Evolutionary conservation across 179 eudicot genomes (phyloP).

Genomic region (Camellia oleifera): DNA sequence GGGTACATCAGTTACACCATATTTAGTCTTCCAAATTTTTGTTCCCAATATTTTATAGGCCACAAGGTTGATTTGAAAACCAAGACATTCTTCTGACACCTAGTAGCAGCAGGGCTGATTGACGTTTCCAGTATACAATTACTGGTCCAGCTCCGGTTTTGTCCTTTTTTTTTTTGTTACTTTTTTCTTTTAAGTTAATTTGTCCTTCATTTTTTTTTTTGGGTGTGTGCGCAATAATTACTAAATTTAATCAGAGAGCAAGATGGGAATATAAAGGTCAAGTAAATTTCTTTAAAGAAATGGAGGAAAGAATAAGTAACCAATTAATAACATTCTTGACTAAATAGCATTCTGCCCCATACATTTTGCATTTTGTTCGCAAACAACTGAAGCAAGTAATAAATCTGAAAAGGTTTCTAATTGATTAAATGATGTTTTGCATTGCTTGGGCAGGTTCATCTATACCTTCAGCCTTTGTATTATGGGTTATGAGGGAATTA

Average conservation of each 20-base stretch:
- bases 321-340: neutral
- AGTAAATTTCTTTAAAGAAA: neutral
- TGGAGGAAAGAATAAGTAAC: neutral
- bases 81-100: neutral
- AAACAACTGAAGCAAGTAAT: neutral
- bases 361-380: neutral
- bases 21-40: neutral
- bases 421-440: conserved; percentile 2
- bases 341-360: neutral
- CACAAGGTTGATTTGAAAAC: neutral
- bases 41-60: neutral
- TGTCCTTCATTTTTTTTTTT: neutral
- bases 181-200: neutral
- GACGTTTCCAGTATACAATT: neutral
- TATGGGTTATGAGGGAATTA: conserved; percentile 90
- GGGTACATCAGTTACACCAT: neutral
- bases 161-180: neutral
- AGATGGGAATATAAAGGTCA: neutral
- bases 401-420: neutral
- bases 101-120: neutral
- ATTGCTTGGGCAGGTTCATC: conserved; percentile 63
- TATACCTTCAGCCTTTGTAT: conserved; percentile 70
- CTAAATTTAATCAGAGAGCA: neutral
- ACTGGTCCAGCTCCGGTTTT: neutral
- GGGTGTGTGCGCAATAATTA: neutral